Evolutionary conservation across 768 basidiomycete species (phyloP).

Genomic region (Lyophyllum atratum): DNA sequence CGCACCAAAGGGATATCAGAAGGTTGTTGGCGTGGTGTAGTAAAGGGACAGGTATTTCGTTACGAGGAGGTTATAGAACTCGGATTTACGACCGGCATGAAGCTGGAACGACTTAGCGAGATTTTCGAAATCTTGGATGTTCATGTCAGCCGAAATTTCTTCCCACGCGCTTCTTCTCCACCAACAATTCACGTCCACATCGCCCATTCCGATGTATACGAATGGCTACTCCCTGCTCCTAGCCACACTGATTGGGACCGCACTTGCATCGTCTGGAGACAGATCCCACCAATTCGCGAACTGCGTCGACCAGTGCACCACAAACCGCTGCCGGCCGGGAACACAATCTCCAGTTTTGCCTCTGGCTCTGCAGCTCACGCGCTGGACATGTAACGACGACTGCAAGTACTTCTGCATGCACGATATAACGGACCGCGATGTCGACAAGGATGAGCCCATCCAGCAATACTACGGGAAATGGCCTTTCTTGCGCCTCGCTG

Average conservation of each 20-base stretch:
- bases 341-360: constrained; percentile 39
- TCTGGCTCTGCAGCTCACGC: constrained; percentile 61
- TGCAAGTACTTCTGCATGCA: constrained; percentile 94
- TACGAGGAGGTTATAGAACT: neutral
- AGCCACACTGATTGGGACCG: neutral
- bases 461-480: constrained; percentile 96
- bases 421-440: constrained; percentile 60
- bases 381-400: constrained; percentile 88
- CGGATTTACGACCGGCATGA: neutral
- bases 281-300: constrained; percentile 49
- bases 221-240: constrained; percentile 4
- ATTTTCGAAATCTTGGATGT: neutral
- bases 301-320: constrained; percentile 51
- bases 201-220: constrained; percentile 1
- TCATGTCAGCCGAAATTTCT: neutral
- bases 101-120: neutral
- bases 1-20: neutral
- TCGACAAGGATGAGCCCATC: constrained; percentile 40
- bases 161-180: constrained; percentile 1
- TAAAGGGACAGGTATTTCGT: neutral
- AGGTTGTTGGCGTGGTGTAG: neutral
- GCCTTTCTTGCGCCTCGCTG: constrained; percentile 89
- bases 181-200: neutral
- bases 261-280: constrained; percentile 64
- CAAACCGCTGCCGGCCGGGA: constrained; percentile 38